These are phyloP conservation scores for Coemansia sp. DNA, from an alignment of 192 early-diverging fungal species.

Conservation along the genomic window DNA sequence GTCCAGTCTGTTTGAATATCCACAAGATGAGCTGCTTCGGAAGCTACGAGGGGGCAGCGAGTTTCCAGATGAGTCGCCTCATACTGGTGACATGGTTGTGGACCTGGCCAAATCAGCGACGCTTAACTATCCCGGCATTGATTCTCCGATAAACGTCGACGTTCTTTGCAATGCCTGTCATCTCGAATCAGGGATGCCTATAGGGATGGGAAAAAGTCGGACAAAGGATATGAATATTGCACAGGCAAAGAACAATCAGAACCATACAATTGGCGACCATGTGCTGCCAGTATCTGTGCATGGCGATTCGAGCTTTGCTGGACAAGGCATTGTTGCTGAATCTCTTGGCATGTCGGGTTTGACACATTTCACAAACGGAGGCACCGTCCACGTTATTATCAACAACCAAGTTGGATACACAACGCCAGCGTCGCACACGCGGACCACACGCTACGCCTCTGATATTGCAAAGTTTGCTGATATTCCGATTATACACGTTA, in stretches of 20 bases:
- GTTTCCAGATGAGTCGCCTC: constrained; percentile 70
- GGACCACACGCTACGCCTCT: constrained; percentile 84
- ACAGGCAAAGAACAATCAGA: constrained; percentile 1
- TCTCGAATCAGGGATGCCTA: constrained; percentile 89
- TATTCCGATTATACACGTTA: constrained; percentile 92
- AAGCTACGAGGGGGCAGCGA: constrained; percentile 95
- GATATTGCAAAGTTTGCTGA: constrained; percentile 97
- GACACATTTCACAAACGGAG: constrained; percentile 90
- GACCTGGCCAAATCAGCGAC: constrained; percentile 76
- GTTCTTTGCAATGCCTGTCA: constrained; percentile 93
- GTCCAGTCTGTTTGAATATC: constrained; percentile 75
- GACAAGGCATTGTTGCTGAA: constrained; percentile 91
- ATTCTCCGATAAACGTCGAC: constrained; percentile 64
- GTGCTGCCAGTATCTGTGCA: constrained; percentile 90
- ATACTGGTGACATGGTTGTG: constrained; percentile 84
- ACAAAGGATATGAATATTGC: constrained; percentile 77
- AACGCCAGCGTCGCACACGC: constrained; percentile 90
- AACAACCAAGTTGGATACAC: constrained; percentile 98
- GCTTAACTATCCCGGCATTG: constrained; percentile 58
- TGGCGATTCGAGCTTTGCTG: constrained; percentile 85
- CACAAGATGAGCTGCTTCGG: constrained; percentile 75
- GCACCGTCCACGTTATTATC: constrained; percentile 90
- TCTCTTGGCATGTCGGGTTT: constrained; percentile 88
- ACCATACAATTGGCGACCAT: constrained; percentile 77
- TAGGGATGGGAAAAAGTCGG: constrained; percentile 91